Base-by-base conservation (phyloP, 2,329 filamentous ascomycete genomes). In the Akanthomyces uredinophilus region DNA sequence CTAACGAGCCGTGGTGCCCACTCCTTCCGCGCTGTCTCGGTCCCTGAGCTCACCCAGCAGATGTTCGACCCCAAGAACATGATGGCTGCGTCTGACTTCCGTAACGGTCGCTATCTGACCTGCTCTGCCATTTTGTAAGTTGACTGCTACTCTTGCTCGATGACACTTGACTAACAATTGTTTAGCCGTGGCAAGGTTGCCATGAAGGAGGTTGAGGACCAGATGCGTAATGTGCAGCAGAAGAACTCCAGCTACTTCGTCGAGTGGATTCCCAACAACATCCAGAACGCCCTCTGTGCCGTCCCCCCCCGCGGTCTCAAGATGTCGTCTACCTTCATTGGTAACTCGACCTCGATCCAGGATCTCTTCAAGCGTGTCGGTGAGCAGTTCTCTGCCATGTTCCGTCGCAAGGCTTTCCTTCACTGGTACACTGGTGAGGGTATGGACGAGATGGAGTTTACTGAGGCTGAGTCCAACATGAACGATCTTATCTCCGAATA, bases 31-130 rank as follows among this genome's bases (percentile, higher is more conserved):
- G 94, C 95, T 70, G 90, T 98, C 79, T 93, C 89, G 74, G 95
- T 99, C 66, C 94, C 95, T 63, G 95, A 99, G 86, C 87, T 99
- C 79, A 98, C 95, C 74, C 95, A 99, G 85, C 95, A 99, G 82
- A 98, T 99, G 92, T 99, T 96, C 85, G 95, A 99, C 85, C 94
- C 95, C 75, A 99, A 98, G 92, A 99, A 99, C 89, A 99, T 99
- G 94, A 99, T 99, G 95, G 95, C 95, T 82, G 95, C 95, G 68
- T 96, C 93, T 67, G 95, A 99, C 84, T 99, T 99, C 92, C 92
- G 95, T 74, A 99, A 98, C 81, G 95, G 95, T 79, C 95, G 95
- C 75, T 99, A 99, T 86, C 88, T 99, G 75, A 99, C 95, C 71
- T 99, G 95, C 89, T 98, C 90, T 79, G 93, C 95, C 77, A 96